Evolutionary conservation across 352 stramenopile genomes (phyloP), one percentile per base, ranked within the genome.

Genomic region (Pythium rhizo-oryzae): DNA sequence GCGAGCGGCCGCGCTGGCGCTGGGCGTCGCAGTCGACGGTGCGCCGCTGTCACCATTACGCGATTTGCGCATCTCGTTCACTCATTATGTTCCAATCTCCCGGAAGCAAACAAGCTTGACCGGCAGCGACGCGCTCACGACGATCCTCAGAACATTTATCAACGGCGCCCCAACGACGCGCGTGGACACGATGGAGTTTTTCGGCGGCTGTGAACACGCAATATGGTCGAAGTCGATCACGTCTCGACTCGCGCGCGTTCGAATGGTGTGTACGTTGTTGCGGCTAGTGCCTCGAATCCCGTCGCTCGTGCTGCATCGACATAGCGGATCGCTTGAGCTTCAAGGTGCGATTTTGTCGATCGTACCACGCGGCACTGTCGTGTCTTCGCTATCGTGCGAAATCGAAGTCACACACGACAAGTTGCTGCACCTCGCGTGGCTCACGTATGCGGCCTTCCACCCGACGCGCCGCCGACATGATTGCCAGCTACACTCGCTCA

Each of bases 381-480:
- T 15, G 12, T 19, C 21, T 43, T 43, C 37, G 43, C 25, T 43
- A 15, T 28, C 33, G 21, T 52, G 39, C 16, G 8, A 35, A 1
- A 2, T 23, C 28, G 3, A 18, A 11, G 19, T n/a, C 39, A 30
- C n/a, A 23, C 12, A 18, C 0, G 58, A 65, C 1, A 49, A 56
- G 44, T 15, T 65, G 11, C 21, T 65, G 8, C 46, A 23, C 3
- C 19, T 58, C 28, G 59, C 59, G 47, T 65, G 59, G 47, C 47
- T 65, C 15, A 46, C 23, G 47, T 65, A 65, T 15, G 47, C 28
- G 13, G 3, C 57, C 15, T 65, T 39, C 47, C 59, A 56, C 23
- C 59, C 59, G 11, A 65, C 49, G 18, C 28, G 44, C 28, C 46
- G 59, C 9, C 18, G 13, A 9, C 2, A 33, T 33, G 28, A 43